Conservation (phyloP, 2,329 filamentous ascomycete species). For the Lasiodiplodia hormozganensis region DNA sequence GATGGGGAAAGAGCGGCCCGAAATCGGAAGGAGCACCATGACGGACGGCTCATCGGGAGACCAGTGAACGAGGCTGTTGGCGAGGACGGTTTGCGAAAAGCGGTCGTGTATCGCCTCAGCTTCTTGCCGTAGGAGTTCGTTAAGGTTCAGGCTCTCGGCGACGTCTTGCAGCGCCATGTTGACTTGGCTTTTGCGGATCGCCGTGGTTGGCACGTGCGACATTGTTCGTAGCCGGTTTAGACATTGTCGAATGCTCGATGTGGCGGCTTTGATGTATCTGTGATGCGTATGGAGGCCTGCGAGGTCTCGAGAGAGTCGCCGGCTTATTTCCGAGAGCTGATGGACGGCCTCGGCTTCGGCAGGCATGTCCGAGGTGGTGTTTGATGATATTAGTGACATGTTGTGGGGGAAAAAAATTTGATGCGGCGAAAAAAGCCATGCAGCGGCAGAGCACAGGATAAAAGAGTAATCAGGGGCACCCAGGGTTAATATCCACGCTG, state of each 20-base stretch:
- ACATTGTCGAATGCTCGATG: not conserved
- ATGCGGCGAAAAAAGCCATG: not conserved
- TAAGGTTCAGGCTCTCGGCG: not conserved
- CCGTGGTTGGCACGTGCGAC: not conserved
- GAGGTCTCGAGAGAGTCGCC: not conserved
- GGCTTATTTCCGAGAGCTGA: not conserved
- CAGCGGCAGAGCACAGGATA: not conserved
- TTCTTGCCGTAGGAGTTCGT: not conserved
- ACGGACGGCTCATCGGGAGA: not conserved
- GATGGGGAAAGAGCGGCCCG: not conserved
- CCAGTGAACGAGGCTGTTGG: not conserved
- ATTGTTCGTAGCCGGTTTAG: not conserved
- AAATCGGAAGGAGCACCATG: not conserved
- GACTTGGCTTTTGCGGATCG: conserved; percentile 3
- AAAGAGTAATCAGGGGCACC: not conserved
- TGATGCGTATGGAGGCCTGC: not conserved
- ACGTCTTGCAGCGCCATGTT: not conserved
- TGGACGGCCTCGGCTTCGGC: not conserved
- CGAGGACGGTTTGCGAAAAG: not conserved
- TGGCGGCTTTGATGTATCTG: not conserved
- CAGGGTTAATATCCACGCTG: not conserved
- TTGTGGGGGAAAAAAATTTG: not conserved
- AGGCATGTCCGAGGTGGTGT: too few relatives aligned
- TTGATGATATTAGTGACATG: not conserved
- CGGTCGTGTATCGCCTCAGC: not conserved